Conservation (phyloP, 148 eudicot genomes). For the Mesembryanthemum crystallinum region DNA sequence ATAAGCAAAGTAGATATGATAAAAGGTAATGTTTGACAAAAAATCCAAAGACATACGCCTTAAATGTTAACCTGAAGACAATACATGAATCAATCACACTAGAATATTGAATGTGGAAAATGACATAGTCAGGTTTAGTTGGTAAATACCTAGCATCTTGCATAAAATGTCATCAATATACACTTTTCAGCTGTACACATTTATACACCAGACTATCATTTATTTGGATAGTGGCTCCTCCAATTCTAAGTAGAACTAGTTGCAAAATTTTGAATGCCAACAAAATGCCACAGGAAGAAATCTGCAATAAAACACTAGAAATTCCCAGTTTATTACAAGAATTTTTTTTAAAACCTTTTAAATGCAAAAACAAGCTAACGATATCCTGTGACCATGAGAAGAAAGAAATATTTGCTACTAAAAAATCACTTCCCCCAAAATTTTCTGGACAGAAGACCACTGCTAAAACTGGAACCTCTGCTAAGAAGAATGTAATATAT, state of each 20-base stretch:
- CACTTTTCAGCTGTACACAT: too few species aligned
- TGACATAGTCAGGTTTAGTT: too few species aligned
- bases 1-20: too few species aligned
- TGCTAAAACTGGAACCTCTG: slow-evolving; percentile 45
- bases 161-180: neutral
- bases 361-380: neutral
- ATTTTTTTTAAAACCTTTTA: neutral
- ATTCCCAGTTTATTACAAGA: slow-evolving; percentile 24
- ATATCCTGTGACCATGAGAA: slow-evolving; percentile 12
- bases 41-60: too few species aligned
- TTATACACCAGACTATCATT: neutral
- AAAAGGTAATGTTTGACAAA: too few species aligned
- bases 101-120: too few species aligned
- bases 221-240: neutral
- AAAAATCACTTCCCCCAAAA: slow-evolving; percentile 35
- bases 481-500: slow-evolving; percentile 30
- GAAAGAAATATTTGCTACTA: slow-evolving; percentile 1
- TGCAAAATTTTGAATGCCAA: neutral
- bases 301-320: slow-evolving; percentile 11
- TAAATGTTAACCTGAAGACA: too few species aligned
- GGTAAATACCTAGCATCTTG: neutral
- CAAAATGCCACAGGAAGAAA: neutral
- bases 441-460: slow-evolving; percentile 46
- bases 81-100: too few species aligned
- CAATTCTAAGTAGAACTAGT: neutral